Evolutionary conservation across 2,329 filamentous ascomycete genomes (phyloP), one percentile per base, ranked within the genome.

Genomic region (Zasmidium angulare): DNA sequence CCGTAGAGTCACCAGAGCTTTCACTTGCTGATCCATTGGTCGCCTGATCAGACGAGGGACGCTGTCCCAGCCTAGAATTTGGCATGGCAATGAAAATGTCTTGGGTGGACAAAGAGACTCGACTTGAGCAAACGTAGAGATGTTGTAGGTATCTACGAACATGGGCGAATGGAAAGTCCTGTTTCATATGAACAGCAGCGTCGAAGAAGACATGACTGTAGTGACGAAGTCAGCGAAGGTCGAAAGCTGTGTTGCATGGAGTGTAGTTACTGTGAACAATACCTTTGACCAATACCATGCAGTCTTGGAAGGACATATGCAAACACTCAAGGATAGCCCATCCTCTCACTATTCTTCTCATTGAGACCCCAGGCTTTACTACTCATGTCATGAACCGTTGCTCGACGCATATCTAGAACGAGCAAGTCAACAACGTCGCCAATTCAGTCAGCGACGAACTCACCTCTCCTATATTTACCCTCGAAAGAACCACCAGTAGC

Each of bases 381-480:
- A 59, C 77, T 78, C 14, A 68, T 70, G 68, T 80, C 83, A 67
- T 85, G 79, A 1, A 86, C 82, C 1, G 83, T 86, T 3, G 82
- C 80, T 60, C 84, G 73, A 50, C 84, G 72, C 78, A 86, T 76
- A 69, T 86, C 84, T 43, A 82, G 73, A 59, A 68, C 73, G 66
- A 76, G 81, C 22, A 12, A 4, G 46, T 58, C 55, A 53, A 23
- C 21, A 49, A 22, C 3, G 12, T 26, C 11, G n/a, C 14, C 19
- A 22, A 7, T 4, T 2, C 19, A 19, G 24, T 7, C 22, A n/a
- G 7, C 12, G n/a, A 23, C 26, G 23, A n/a, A 49, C 60, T 54
- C 40, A 62, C 60, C 60, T 26, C 66, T 56, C 22, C 56, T 55
- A 53, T 59, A 62, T 65, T 76, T 79, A 0, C 80, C 79, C 61